phyloP scores from a whole-genome alignment of 2,329 filamentous ascomycete species.

The Monilinia fructicola region DNA sequence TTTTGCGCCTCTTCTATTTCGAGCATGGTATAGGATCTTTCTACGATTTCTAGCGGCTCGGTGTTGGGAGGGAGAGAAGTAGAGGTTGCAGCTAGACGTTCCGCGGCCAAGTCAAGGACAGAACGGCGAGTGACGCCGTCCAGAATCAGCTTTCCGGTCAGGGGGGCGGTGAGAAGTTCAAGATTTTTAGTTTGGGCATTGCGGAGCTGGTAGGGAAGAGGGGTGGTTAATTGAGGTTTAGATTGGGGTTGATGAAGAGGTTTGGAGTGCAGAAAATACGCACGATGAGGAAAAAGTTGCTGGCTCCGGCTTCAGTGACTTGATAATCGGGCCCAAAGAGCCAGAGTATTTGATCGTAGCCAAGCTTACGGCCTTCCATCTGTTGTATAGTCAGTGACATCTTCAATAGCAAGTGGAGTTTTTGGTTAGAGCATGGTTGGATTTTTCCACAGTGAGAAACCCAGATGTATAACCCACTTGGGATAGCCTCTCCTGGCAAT shows the following conservation, averaged over 20 bases:
- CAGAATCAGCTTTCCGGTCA: conserved; percentile 80
- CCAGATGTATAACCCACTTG: too few relatives aligned
- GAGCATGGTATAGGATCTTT: conserved; percentile 77
- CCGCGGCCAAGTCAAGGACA: conserved; percentile 69
- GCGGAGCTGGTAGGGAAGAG: too few relatives aligned
- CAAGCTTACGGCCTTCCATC: conserved; percentile 65
- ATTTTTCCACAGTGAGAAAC: too few relatives aligned
- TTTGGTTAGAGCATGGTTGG: too few relatives aligned
- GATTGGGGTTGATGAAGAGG: too few relatives aligned
- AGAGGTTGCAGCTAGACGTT: conserved; percentile 53
- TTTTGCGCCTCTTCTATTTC: conserved; percentile 70
- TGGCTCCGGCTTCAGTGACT: too few relatives aligned
- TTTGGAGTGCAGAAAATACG: too few relatives aligned
- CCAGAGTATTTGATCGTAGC: conserved; percentile 72
- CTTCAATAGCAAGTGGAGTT: neutral
- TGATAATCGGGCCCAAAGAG: too few relatives aligned
- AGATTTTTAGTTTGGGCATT: too few relatives aligned
- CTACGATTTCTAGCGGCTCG: conserved; percentile 65
- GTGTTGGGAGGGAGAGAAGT: conserved; percentile 36
- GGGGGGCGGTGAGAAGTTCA: conserved; percentile 61
- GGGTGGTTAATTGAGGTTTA: too few relatives aligned
- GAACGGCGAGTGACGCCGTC: conserved; percentile 82
- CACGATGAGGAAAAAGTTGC: too few relatives aligned
- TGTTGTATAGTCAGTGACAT: neutral
- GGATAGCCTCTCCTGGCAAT: too few relatives aligned